Base-by-base conservation (phyloP, 331 rosid species). In the Acacia pycnantha region DNA sequence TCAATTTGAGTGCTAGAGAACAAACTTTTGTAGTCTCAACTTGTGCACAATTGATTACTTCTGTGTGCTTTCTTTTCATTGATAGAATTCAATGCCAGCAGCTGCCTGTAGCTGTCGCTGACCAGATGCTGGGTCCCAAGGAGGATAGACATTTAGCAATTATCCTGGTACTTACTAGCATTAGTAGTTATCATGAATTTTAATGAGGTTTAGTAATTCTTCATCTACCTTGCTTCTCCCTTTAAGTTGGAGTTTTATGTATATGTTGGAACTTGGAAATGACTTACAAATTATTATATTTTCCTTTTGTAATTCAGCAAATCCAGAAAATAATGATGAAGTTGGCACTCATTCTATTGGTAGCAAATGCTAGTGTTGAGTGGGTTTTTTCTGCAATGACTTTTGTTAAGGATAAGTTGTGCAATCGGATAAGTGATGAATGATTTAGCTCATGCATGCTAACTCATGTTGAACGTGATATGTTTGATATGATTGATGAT, bases 81-180 rank as follows among this genome's bases (percentile, higher is more conserved):
- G 61, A 73, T 85, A 96, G 99, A 96, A 93, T 85, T 93, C 99
- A 76, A 96, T 96, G 94, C 98, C 99, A 77, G 99, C 94, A 78
- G 99, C 99, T 66, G 97, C 99, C 99, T 77, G 99, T 97, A 74
- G 99, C 99, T 61, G 86, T 93, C 68, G 99, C 99, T 79, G 99
- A 96, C 88, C 99, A 96, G 88, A 93, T 96, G 99, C 87, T 93
- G 82, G 99, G 99, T 79, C 98, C 95, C 67, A 96, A 96, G 90
- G 99, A 96, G 89, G 99, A 96, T 85, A 88, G 90, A 70, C 98
- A 92, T 91, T 90, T 96, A 90, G 99, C 99, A 22, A 96, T 96
- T 82, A 96, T 93, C 86, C 89, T 96, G 97, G 99, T 95, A 92
- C 70, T 86, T 76, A 77, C 79, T 80, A 21, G 56, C 41, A 58